Conservation (phyloP, 129 eudicot species). For the Helianthus tuberosus region DNA sequence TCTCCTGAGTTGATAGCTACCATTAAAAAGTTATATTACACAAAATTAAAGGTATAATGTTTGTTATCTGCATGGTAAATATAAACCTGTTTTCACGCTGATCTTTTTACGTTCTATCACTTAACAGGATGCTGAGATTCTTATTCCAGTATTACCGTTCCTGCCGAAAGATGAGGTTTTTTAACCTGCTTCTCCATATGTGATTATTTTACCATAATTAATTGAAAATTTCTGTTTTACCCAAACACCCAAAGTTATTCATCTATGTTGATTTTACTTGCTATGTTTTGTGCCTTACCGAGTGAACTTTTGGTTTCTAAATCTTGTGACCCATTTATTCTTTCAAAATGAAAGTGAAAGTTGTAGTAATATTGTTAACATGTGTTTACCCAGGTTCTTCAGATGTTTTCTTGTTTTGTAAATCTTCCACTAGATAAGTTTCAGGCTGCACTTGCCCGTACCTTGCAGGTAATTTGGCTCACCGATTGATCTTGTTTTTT, state of each 20-base stretch:
- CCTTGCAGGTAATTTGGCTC: conserved; percentile 61
- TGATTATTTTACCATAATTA: not conserved
- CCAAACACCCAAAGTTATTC: not conserved
- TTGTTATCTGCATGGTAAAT: conserved; percentile 8
- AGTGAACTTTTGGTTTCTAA: conserved; percentile 7
- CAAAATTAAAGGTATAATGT: conserved; percentile 61
- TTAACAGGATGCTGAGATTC: conserved; percentile 80
- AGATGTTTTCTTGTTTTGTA: conserved; percentile 72
- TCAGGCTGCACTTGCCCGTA: conserved; percentile 75
- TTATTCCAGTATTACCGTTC: conserved; percentile 74
- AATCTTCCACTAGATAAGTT: conserved; percentile 78
- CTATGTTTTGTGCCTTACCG: not conserved
- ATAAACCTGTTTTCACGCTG: conserved; percentile 14
- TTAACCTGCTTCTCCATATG: not conserved
- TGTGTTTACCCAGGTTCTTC: conserved; percentile 59
- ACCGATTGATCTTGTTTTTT: conserved; percentile 1
- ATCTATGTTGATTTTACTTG: conserved; percentile 5
- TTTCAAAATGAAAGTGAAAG: conserved; percentile 6
- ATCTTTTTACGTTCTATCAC: conserved; percentile 18
- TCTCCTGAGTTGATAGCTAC: conserved; percentile 70
- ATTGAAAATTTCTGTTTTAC: not conserved
- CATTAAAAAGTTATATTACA: conserved; percentile 68
- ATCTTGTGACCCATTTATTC: conserved; percentile 2
- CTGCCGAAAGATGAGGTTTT: conserved; percentile 85
- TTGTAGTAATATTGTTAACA: conserved; percentile 17